Percentiles rank a stretch among this genome's conserved stretches.
phyloP scores from a whole-genome alignment of 352 stramenopile species.

The Globisporangium ultimum region DNA sequence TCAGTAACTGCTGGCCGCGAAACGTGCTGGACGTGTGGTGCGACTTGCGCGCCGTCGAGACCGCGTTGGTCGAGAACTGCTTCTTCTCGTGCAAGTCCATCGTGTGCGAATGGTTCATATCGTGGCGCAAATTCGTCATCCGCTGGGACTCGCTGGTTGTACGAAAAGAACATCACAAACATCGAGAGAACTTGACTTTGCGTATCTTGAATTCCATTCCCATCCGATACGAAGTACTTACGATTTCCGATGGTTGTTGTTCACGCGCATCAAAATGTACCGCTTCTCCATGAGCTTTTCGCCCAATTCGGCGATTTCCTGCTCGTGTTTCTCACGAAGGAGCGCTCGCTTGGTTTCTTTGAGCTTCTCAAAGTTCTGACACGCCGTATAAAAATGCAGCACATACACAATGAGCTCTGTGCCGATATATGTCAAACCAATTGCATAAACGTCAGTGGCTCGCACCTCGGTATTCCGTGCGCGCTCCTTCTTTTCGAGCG shows the following conservation, averaged over 20 bases:
- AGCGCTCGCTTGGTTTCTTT: slow-evolving; percentile 55
- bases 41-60: slow-evolving; percentile 32
- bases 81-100: slow-evolving; percentile 64
- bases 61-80: slow-evolving; percentile 53
- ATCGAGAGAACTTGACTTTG: neutral
- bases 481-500: slow-evolving; percentile 61
- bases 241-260: slow-evolving; percentile 55
- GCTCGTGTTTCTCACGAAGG: slow-evolving; percentile 48
- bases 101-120: slow-evolving; percentile 60
- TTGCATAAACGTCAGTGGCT: neutral
- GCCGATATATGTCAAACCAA: no score
- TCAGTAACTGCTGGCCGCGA: slow-evolving; percentile 66
- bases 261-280: slow-evolving; percentile 56
- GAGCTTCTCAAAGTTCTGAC: slow-evolving; percentile 51
- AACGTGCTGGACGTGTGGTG: slow-evolving; percentile 58
- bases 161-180: neutral
- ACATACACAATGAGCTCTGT: neutral
- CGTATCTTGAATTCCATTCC: no score
- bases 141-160: slow-evolving; percentile 50
- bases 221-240: slow-evolving; percentile 14
- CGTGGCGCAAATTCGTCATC: slow-evolving; percentile 59
- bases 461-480: slow-evolving; percentile 29
- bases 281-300: slow-evolving; percentile 74
- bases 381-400: no score
- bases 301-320: slow-evolving; percentile 52